A percentile compares a stretch with the other conserved stretches of the same genome.
phyloP scores from a whole-genome alignment of 177 flowering plant species.

The Vitis hybrid region DNA sequence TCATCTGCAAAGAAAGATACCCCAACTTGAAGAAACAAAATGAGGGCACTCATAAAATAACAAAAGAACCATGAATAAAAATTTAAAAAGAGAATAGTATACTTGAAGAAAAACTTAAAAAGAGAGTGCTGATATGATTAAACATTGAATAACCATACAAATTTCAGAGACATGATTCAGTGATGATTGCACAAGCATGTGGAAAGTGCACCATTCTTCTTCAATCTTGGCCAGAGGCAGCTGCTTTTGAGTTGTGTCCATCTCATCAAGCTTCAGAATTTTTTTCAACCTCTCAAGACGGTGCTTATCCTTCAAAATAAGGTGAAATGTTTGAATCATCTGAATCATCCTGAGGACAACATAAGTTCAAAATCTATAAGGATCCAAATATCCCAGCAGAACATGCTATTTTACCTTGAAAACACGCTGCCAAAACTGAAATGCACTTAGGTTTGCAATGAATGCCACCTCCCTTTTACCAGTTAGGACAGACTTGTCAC shows the following conservation, averaged over 20 bases:
- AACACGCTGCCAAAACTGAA: constrained; percentile 85
- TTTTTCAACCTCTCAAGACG: constrained; percentile 61
- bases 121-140: background rate
- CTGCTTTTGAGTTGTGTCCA: constrained; percentile 19
- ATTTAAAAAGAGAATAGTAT: background rate
- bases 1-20: constrained; percentile 59
- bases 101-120: constrained; percentile 1
- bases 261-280: constrained; percentile 36
- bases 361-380: background rate
- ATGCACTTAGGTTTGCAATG: constrained; percentile 79
- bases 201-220: constrained; percentile 92
- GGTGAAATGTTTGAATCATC: background rate
- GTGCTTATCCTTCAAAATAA: constrained; percentile 69
- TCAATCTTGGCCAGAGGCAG: constrained; percentile 53
- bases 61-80: constrained; percentile 2
- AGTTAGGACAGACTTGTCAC: constrained; percentile 21
- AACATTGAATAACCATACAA: constrained; percentile 48
- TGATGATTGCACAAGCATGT: constrained; percentile 78
- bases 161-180: constrained; percentile 65
- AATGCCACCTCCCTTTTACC: constrained; percentile 57
- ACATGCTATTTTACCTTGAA: constrained; percentile 54
- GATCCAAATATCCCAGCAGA: background rate
- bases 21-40: background rate
- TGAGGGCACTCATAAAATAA: background rate
- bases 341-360: background rate